These are phyloP conservation scores for Astragalus glycyphyllos DNA, from an alignment of 306 rosid species.

Conservation along the genomic window DNA sequence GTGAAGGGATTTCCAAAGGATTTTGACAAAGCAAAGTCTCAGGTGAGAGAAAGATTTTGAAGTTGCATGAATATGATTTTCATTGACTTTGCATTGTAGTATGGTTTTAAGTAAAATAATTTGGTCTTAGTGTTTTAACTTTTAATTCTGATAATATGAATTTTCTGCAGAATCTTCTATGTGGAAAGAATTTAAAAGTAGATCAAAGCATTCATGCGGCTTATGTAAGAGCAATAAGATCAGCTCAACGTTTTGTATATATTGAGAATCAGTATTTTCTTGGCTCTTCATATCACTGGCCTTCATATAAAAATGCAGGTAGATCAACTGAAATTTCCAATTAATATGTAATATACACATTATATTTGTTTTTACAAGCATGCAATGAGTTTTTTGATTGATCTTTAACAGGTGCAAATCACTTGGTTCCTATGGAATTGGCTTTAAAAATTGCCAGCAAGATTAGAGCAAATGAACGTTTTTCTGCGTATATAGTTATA, in stretches of 20 bases:
- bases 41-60: conserved; percentile 55
- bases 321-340: background rate
- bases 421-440: conserved; percentile 74
- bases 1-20: conserved; percentile 82
- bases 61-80: conserved; percentile 21
- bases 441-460: conserved; percentile 70
- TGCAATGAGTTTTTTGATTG: conserved; percentile 6
- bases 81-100: conserved; percentile 4
- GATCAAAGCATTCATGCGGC: conserved; percentile 76
- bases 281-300: conserved; percentile 81
- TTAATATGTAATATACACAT: background rate
- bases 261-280: conserved; percentile 71
- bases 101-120: conserved; percentile 21
- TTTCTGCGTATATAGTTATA: conserved; percentile 63
- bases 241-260: conserved; percentile 72
- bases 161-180: conserved; percentile 64
- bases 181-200: conserved; percentile 75
- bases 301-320: conserved; percentile 79
- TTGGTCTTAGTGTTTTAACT: conserved; percentile 15
- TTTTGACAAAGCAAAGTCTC: conserved; percentile 59
- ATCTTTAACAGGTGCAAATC: conserved; percentile 63
- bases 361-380: conserved; percentile 8
- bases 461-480: conserved; percentile 63
- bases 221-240: conserved; percentile 71
- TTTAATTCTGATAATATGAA: conserved; percentile 6